These are phyloP conservation scores for Lepidium campestre DNA, from an alignment of 441 rosid genomes.

Conservation along the genomic window DNA sequence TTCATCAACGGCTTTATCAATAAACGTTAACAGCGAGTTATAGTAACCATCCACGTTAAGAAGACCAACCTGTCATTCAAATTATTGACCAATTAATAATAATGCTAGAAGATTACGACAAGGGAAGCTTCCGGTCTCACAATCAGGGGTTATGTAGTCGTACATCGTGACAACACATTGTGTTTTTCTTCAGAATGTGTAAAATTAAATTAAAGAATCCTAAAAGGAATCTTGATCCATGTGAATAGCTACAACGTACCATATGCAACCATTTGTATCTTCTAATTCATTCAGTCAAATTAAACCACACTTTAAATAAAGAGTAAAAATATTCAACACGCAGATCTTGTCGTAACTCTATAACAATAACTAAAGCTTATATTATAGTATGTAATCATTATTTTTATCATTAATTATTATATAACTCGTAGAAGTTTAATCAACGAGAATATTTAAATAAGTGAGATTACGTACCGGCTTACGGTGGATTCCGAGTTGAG, in stretches of 20 bases:
- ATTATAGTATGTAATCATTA: background rate
- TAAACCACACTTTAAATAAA: background rate
- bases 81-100: background rate
- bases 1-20: conserved; percentile 93
- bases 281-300: conserved; percentile 12
- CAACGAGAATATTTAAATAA: background rate
- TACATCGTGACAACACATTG: conserved; percentile 28
- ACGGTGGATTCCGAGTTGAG: conserved; percentile 68
- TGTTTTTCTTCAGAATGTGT: conserved; percentile 1
- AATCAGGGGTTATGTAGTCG: conserved; percentile 30
- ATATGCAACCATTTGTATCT: conserved; percentile 24
- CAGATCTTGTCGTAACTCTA: conserved; percentile 23
- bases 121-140: conserved; percentile 35
- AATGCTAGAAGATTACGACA: conserved; percentile 20
- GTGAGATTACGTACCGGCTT: conserved; percentile 48
- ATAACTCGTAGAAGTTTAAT: background rate
- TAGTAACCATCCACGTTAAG: conserved; percentile 94
- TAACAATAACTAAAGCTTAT: conserved; percentile 16
- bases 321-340: conserved; percentile 22
- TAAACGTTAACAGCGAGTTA: conserved; percentile 71
- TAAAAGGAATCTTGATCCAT: conserved; percentile 21
- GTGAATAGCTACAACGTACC: conserved; percentile 23
- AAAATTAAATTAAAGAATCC: conserved; percentile 4
- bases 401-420: background rate
- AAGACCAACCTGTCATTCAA: conserved; percentile 74